Evolutionary conservation across 1,284 basidiomycete species (phyloP).

Genomic region (Omphalotus olearius): DNA sequence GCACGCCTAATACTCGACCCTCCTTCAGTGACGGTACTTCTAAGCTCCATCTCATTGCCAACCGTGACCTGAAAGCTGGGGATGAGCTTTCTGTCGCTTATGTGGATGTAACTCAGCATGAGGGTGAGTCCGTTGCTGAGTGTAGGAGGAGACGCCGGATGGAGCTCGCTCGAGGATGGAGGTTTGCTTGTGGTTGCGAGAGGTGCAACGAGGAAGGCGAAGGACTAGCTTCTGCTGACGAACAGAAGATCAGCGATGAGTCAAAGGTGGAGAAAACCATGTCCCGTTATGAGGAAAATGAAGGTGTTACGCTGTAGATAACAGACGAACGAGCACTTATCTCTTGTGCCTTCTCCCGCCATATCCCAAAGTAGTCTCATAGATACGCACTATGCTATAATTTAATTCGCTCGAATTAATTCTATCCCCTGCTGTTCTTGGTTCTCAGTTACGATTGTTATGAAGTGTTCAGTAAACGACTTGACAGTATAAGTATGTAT

Average conservation of each 20-base stretch:
- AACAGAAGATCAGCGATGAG: conserved; percentile 44
- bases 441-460: too few relatives aligned
- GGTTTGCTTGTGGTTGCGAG: conserved; percentile 67
- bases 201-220: conserved; percentile 55
- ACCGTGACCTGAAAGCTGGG: conserved; percentile 59
- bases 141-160: conserved; percentile 60
- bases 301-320: neutral
- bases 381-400: too few relatives aligned
- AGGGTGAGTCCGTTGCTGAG: conserved; percentile 47
- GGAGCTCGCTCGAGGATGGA: conserved; percentile 77
- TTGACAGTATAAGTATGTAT: too few relatives aligned
- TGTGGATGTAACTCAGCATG: conserved; percentile 57
- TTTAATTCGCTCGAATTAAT: too few relatives aligned
- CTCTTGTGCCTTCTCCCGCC: too few relatives aligned
- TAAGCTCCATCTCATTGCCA: conserved; percentile 65
- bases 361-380: too few relatives aligned
- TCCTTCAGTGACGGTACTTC: conserved; percentile 58
- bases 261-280: conserved; percentile 48
- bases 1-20: conserved; percentile 58
- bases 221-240: conserved; percentile 28
- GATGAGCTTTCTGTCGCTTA: conserved; percentile 73
- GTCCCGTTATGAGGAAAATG: conserved; percentile 9
- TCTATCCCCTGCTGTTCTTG: too few relatives aligned
- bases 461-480: too few relatives aligned
- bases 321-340: too few relatives aligned